A percentile compares a stretch with the other conserved stretches of the same genome.
Conservation (phyloP, 1,284 basidiomycete genomes). For the Sphagnurus paluster region DNA sequence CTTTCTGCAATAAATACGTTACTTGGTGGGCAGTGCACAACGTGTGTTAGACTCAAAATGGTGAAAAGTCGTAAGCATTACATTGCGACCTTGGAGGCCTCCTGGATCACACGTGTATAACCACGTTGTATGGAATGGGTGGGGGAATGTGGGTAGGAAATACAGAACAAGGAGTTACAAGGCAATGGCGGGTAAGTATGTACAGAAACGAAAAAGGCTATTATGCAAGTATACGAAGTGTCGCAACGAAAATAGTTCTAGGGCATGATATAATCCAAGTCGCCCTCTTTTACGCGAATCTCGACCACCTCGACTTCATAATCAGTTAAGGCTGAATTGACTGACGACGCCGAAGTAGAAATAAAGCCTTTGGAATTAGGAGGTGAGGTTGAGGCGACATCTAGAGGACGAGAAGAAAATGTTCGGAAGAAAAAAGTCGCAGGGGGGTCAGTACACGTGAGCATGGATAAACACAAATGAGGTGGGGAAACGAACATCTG, state of each 20-base stretch:
- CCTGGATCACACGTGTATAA: too few relatives aligned
- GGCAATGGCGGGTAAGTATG: background rate
- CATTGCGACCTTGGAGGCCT: too few relatives aligned
- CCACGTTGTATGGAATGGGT: too few relatives aligned
- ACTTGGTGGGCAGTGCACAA: too few relatives aligned
- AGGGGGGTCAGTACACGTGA: slow-evolving; percentile 20
- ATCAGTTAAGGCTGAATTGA: slow-evolving; percentile 65
- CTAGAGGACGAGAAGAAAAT: slow-evolving; percentile 35
- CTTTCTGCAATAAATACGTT: too few relatives aligned
- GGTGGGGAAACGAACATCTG: slow-evolving; percentile 60
- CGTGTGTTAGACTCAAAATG: too few relatives aligned
- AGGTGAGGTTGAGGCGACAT: slow-evolving; percentile 79
- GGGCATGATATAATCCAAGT: slow-evolving; percentile 74
- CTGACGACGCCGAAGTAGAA: slow-evolving; percentile 67
- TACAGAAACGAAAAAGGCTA: background rate
- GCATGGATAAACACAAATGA: slow-evolving; percentile 13
- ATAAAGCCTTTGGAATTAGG: slow-evolving; percentile 65
- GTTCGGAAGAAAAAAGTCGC: slow-evolving; percentile 12
- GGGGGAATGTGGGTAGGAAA: too few relatives aligned
- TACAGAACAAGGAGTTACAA: too few relatives aligned
- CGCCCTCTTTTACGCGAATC: slow-evolving; percentile 76
- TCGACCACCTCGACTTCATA: slow-evolving; percentile 82
- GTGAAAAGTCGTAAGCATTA: too few relatives aligned
- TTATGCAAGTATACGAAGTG: background rate
- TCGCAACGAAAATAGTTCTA: slow-evolving; percentile 30